A percentile compares a stretch with the other conserved stretches of the same genome.
phyloP scores from a whole-genome alignment of 805 yeast genomes.

The Hanseniaspora pseudoguilliermondii region DNA sequence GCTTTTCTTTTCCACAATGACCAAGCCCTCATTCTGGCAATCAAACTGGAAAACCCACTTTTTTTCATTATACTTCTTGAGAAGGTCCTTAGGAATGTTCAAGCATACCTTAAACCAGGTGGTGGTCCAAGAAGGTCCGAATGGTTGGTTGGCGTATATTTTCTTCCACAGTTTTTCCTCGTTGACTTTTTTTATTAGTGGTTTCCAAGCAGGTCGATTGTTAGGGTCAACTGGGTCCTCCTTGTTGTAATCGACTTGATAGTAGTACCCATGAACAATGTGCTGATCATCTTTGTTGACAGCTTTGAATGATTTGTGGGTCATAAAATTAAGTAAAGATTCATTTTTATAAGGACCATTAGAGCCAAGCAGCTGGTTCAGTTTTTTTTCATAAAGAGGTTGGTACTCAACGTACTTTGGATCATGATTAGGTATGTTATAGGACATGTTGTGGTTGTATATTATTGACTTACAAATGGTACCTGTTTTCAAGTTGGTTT shows the following conservation, averaged over 20 bases:
- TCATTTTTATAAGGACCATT: slow-evolving; percentile 64
- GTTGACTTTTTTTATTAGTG: slow-evolving; percentile 37
- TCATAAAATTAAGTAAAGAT: slow-evolving; percentile 74
- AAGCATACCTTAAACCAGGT: slow-evolving; percentile 76
- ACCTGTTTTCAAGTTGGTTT: background rate
- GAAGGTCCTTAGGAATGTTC: slow-evolving; percentile 30
- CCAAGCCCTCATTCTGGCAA: slow-evolving; percentile 71
- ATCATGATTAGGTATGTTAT: slow-evolving; percentile 32
- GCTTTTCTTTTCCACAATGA: slow-evolving; percentile 47
- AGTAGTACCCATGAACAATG: slow-evolving; percentile 47
- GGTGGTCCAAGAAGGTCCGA: slow-evolving; percentile 95
- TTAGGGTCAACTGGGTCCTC: slow-evolving; percentile 29
- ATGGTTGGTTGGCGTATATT: slow-evolving; percentile 57
- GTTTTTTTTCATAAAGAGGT: slow-evolving; percentile 54
- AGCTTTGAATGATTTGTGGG: slow-evolving; percentile 22
- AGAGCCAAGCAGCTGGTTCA: slow-evolving; percentile 57
- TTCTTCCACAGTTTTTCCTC: slow-evolving; percentile 45
- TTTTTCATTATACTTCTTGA: slow-evolving; percentile 31
- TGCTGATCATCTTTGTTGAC: slow-evolving; percentile 25
- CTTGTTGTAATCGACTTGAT: slow-evolving; percentile 52
- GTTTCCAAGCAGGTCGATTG: slow-evolving; percentile 27
- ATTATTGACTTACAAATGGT: no score
- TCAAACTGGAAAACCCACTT: slow-evolving; percentile 70
- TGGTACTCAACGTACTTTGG: slow-evolving; percentile 73
- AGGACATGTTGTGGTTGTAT: slow-evolving; percentile 18